These are phyloP conservation scores for Medicago ruthenica DNA, from an alignment of 306 rosid genomes.

Conservation along the genomic window DNA sequence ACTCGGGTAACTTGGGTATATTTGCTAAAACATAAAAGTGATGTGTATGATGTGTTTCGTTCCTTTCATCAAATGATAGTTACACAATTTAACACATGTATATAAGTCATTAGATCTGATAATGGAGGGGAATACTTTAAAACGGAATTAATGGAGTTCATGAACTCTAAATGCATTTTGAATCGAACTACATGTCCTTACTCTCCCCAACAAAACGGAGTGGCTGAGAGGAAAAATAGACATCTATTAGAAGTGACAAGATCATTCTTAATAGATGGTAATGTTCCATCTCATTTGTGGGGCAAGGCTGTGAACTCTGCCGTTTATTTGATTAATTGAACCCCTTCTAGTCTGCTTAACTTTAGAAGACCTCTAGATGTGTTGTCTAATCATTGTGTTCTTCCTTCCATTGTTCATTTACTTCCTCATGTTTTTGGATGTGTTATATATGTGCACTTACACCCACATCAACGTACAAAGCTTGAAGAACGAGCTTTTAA, in stretches of 20 bases:
- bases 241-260: not conserved
- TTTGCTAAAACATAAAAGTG: not conserved
- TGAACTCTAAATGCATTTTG: not conserved
- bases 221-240: not conserved
- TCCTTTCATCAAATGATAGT: not conserved
- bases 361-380: conserved; percentile 12
- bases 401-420: conserved; percentile 19
- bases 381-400: conserved; percentile 8
- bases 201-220: not conserved
- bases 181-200: conserved; percentile 6
- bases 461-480: conserved; percentile 21
- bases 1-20: too few species aligned
- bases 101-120: not conserved
- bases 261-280: not conserved
- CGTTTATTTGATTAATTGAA: not conserved
- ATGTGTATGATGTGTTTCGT: conserved; percentile 1
- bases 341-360: not conserved
- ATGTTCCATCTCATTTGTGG: not conserved
- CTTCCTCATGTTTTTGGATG: not conserved
- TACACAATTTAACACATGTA: conserved; percentile 2
- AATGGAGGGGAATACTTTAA: not conserved
- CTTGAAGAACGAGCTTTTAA: too few species aligned
- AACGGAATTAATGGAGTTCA: not conserved
- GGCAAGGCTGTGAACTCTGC: not conserved
- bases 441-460: conserved; percentile 18